Conservation (phyloP, 2,329 filamentous ascomycete genomes). For the Diaporthe sp. region DNA sequence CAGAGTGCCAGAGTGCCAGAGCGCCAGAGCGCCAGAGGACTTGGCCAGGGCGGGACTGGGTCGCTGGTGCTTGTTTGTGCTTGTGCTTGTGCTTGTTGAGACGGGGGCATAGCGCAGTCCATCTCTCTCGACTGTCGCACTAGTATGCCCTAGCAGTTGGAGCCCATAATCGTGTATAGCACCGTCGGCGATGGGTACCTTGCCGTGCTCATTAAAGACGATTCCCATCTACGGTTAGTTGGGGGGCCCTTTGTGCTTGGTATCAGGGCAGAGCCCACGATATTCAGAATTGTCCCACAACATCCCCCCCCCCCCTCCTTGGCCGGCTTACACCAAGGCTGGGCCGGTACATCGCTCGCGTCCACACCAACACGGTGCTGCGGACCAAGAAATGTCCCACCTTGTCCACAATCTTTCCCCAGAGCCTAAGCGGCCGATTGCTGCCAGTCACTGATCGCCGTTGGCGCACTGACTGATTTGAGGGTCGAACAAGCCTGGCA, state of each 20-base stretch:
- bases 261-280: slow-evolving; percentile 15
- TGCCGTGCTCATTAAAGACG: slow-evolving; percentile 23
- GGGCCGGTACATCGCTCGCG: slow-evolving; percentile 9
- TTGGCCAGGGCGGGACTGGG: not conserved
- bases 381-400: slow-evolving; percentile 21
- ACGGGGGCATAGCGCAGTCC: slow-evolving; percentile 4
- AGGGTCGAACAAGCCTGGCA: slow-evolving; percentile 19
- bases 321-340: slow-evolving; percentile 16
- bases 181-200: slow-evolving; percentile 17
- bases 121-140: slow-evolving; percentile 32
- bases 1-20: not conserved
- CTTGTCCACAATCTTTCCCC: slow-evolving; percentile 26
- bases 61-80: not conserved
- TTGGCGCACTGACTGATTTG: slow-evolving; percentile 26
- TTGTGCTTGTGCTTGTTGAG: not conserved
- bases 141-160: slow-evolving; percentile 18
- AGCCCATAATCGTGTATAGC: slow-evolving; percentile 8
- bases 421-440: slow-evolving; percentile 24
- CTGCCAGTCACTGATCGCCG: slow-evolving; percentile 20
- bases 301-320: not conserved
- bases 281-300: slow-evolving; percentile 1
- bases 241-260: not conserved
- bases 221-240: slow-evolving; percentile 12
- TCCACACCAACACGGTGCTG: not conserved
- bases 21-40: not conserved